A percentile compares a stretch with the other conserved stretches of the same genome.
phyloP scores from a whole-genome alignment of 441 rosid genomes.

The Viola pubescens region DNA sequence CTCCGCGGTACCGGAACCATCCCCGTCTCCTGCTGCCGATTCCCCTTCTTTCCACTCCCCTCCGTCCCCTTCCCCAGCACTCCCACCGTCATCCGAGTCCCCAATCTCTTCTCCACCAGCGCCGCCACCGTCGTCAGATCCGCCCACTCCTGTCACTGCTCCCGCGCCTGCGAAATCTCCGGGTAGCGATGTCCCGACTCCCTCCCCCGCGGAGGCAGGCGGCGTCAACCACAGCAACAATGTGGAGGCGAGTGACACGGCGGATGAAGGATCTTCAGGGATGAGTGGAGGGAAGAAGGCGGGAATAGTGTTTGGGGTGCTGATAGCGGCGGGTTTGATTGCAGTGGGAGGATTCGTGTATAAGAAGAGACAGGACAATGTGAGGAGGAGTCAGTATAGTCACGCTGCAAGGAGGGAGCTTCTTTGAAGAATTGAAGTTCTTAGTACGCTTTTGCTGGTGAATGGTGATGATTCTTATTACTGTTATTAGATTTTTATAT shows the following conservation, averaged over 20 bases:
- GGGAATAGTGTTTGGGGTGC: slow-evolving; percentile 42
- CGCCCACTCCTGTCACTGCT: slow-evolving; percentile 9
- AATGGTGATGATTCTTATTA: slow-evolving; percentile 2
- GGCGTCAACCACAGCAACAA: slow-evolving; percentile 30
- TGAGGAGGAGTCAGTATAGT: slow-evolving; percentile 42
- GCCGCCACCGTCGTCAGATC: slow-evolving; percentile 35
- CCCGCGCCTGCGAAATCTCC: slow-evolving; percentile 23
- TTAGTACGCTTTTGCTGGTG: neutral
- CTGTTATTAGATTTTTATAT: neutral
- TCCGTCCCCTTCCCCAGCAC: slow-evolving; percentile 15
- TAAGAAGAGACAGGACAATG: slow-evolving; percentile 56
- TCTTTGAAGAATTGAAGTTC: slow-evolving; percentile 22
- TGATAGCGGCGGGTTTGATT: slow-evolving; percentile 30
- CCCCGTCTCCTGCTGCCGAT: slow-evolving; percentile 8
- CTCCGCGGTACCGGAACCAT: neutral
- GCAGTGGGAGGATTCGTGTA: slow-evolving; percentile 44
- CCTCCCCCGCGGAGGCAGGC: slow-evolving; percentile 18
- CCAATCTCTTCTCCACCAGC: slow-evolving; percentile 27
- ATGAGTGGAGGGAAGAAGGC: slow-evolving; percentile 46
- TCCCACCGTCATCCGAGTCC: slow-evolving; percentile 18
- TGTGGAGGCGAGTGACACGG: slow-evolving; percentile 8
- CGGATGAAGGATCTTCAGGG: slow-evolving; percentile 22
- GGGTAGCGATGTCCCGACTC: slow-evolving; percentile 10
- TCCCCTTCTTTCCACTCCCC: neutral
- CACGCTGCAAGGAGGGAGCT: slow-evolving; percentile 41